phyloP scores from a whole-genome alignment of 2,329 filamentous ascomycete genomes.

The Clarireedia monteithiana region DNA sequence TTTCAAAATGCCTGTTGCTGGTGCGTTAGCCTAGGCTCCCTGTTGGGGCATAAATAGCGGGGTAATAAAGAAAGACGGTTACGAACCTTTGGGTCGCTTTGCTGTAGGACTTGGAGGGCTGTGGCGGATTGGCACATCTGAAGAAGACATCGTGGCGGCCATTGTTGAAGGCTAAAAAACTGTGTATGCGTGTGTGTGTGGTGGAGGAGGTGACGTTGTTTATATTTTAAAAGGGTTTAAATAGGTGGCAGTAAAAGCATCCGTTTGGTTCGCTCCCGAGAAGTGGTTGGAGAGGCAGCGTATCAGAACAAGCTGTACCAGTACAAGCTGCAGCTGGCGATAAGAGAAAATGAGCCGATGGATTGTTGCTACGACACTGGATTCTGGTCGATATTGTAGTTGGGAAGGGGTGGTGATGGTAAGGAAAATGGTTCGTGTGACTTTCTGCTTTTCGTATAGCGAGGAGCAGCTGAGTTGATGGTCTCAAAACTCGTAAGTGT shows the following conservation, averaged over 20 bases:
- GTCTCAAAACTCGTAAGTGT: neutral
- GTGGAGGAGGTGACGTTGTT: neutral
- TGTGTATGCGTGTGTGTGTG: neutral
- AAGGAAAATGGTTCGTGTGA: slow-evolving; percentile 3
- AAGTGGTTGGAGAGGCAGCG: neutral
- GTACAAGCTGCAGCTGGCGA: neutral
- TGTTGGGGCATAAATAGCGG: neutral
- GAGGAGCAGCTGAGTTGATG: slow-evolving; percentile 1
- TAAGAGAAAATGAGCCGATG: neutral
- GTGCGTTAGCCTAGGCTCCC: slow-evolving; percentile 2
- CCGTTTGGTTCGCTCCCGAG: neutral
- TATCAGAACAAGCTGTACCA: too few species aligned
- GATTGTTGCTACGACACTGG: neutral
- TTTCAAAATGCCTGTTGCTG: slow-evolving; percentile 75
- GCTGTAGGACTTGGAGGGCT: slow-evolving; percentile 27
- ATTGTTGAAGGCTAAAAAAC: neutral
- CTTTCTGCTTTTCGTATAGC: neutral
- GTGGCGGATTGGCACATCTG: slow-evolving; percentile 22
- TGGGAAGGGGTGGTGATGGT: neutral
- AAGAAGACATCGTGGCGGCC: slow-evolving; percentile 20
- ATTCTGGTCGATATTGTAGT: neutral
- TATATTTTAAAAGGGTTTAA: neutral
- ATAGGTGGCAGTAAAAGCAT: neutral
- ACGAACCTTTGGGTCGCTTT: slow-evolving; percentile 32
- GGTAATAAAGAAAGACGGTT: slow-evolving; percentile 1